Conservation (phyloP, 257 asterid genomes). For the Echites panduratus region DNA sequence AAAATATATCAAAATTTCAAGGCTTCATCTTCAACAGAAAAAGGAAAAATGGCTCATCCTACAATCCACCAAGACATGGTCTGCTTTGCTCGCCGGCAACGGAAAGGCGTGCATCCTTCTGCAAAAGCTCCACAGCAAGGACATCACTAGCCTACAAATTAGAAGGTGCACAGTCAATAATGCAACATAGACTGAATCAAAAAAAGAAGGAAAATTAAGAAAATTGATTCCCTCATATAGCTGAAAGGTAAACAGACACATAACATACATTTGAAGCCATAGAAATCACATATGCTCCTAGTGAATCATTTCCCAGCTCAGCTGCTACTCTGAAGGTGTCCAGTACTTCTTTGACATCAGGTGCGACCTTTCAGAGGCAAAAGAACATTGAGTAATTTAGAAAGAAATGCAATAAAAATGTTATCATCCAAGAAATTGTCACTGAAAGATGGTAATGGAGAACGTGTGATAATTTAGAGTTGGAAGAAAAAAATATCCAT, state of each 20-base stretch:
- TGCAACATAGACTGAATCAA: background rate
- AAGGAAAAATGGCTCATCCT: conserved; percentile 23
- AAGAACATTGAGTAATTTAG: background rate
- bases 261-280: conserved; percentile 86
- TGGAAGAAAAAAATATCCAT: too few relatives aligned
- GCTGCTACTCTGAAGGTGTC: conserved; percentile 95
- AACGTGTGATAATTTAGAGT: background rate
- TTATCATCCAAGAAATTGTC: too few relatives aligned
- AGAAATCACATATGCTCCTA: conserved; percentile 97
- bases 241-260: background rate
- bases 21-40: background rate
- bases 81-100: conserved; percentile 72
- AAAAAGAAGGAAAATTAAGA: background rate
- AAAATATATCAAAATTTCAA: background rate
- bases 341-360: conserved; percentile 88
- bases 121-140: conserved; percentile 95
- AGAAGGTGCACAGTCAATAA: conserved; percentile 7
- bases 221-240: background rate
- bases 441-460: too few relatives aligned
- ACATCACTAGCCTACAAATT: conserved; percentile 94
- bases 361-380: conserved; percentile 44
- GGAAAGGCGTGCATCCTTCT: conserved; percentile 87
- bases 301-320: conserved; percentile 87
- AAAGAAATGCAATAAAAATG: background rate
- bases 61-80: conserved; percentile 85